A percentile compares a stretch with the other conserved stretches of the same genome.
Evolutionary conservation across 2,329 filamentous ascomycete genomes (phyloP).

Genomic region (Chaetomium globosum): DNA sequence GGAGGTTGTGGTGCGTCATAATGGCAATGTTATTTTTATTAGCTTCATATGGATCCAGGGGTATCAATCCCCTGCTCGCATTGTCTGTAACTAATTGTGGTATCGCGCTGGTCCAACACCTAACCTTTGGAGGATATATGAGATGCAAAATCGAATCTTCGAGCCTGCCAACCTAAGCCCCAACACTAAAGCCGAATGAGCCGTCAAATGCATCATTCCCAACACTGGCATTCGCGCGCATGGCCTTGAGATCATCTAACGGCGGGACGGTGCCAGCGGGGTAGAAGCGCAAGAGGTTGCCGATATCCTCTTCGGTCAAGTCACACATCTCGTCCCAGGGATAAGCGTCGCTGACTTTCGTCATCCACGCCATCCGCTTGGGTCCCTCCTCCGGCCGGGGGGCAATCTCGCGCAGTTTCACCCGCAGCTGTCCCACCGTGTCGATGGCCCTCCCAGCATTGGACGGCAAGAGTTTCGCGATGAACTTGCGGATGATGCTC

Average conservation of each 20-base stretch:
- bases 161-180: constrained; percentile 36
- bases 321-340: constrained; percentile 80
- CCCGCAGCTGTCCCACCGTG: constrained; percentile 77
- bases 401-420: constrained; percentile 75
- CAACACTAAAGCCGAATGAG: constrained; percentile 62
- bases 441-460: constrained; percentile 85
- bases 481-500: constrained; percentile 79
- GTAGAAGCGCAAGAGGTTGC: constrained; percentile 77
- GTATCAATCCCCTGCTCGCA: not conserved
- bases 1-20: not conserved
- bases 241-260: constrained; percentile 57
- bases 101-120: not conserved
- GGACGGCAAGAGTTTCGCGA: constrained; percentile 72
- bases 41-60: not conserved
- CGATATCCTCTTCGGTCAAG: constrained; percentile 83
- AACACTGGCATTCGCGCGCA: constrained; percentile 51
- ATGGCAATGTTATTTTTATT: not conserved
- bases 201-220: constrained; percentile 60
- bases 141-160: not conserved
- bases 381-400: constrained; percentile 73
- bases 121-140: not conserved
- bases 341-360: constrained; percentile 84
- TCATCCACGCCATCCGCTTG: constrained; percentile 96
- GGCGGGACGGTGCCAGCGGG: constrained; percentile 57
- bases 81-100: not conserved